Percentiles rank a stretch among this genome's conserved stretches.
These are phyloP conservation scores for Blastomyces parvus DNA, from an alignment of 2,329 filamentous ascomycete genomes.

Conservation along the genomic window DNA sequence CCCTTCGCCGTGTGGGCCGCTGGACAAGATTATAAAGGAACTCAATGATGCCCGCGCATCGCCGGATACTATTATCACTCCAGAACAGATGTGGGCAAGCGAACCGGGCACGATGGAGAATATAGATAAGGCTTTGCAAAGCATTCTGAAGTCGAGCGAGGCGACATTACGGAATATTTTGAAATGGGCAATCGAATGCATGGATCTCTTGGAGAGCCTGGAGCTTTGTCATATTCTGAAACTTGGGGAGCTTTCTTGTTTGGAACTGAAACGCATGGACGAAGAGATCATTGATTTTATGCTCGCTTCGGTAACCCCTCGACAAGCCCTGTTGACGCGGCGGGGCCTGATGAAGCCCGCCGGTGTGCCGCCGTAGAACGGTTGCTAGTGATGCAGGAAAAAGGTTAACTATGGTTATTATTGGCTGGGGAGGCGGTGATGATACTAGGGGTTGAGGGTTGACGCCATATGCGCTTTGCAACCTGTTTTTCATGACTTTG, in stretches of 20 bases:
- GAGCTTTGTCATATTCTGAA: conserved; percentile 1
- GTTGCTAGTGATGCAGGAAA: too few species aligned
- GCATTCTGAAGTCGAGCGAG: neutral
- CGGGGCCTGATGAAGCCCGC: neutral
- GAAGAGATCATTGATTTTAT: neutral
- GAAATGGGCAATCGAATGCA: neutral
- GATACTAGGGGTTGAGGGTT: too few species aligned
- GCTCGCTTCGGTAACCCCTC: neutral
- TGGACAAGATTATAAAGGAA: neutral
- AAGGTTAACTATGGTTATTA: too few species aligned
- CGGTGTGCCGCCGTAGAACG: too few species aligned
- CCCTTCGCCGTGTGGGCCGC: neutral
- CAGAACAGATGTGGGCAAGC: neutral
- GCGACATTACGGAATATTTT: neutral
- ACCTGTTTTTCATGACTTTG: conserved; percentile 24
- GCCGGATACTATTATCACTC: neutral
- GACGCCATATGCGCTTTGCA: too few species aligned
- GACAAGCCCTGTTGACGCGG: neutral
- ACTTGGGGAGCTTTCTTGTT: neutral
- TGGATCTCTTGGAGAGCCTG: neutral
- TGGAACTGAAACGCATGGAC: neutral
- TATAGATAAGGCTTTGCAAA: conserved; percentile 3
- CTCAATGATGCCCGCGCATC: neutral
- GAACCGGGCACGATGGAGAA: neutral
- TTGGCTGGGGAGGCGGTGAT: too few species aligned